A percentile compares a stretch with the other conserved stretches of the same genome.
Evolutionary conservation across 768 basidiomycete genomes (phyloP).

Genomic region (Termitomyces sp.): DNA sequence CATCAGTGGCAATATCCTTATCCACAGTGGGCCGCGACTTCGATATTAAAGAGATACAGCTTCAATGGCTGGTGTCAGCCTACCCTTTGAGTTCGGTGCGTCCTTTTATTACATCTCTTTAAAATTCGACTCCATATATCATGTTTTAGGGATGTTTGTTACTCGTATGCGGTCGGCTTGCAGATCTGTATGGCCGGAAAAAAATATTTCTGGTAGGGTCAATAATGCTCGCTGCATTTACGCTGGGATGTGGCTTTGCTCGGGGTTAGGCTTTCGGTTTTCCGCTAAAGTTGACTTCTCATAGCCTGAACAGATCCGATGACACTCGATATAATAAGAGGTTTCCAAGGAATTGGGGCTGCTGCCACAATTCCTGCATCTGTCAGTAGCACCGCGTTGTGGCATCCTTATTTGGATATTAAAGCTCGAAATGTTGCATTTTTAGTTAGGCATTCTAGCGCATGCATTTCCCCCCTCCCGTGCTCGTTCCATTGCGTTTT

Average conservation of each 20-base stretch:
- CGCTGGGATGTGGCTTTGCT: constrained; percentile 61
- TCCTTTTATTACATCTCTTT: background rate
- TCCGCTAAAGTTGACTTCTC: background rate
- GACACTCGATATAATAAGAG: constrained; percentile 67
- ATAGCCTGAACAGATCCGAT: constrained; percentile 39
- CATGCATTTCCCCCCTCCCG: constrained; percentile 64
- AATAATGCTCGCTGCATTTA: constrained; percentile 44
- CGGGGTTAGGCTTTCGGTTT: constrained; percentile 27
- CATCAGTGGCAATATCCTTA: constrained; percentile 45
- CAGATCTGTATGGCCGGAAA: constrained; percentile 77
- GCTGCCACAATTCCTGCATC: constrained; percentile 73
- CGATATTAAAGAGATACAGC: constrained; percentile 38
- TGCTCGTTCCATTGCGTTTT: constrained; percentile 71
- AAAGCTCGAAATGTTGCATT: background rate
- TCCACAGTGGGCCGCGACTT: constrained; percentile 48
- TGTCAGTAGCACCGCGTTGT: constrained; percentile 30
- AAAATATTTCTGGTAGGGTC: constrained; percentile 60
- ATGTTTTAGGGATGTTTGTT: constrained; percentile 63
- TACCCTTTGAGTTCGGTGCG: constrained; percentile 61
- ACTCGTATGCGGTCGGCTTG: constrained; percentile 71
- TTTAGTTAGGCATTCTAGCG: constrained; percentile 76
- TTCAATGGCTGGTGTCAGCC: constrained; percentile 67
- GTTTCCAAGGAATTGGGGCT: constrained; percentile 72
- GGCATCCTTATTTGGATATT: background rate
- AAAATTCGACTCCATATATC: background rate